Conservation (phyloP, 2,329 filamentous ascomycete species). For the Juglanconis juglandina region DNA sequence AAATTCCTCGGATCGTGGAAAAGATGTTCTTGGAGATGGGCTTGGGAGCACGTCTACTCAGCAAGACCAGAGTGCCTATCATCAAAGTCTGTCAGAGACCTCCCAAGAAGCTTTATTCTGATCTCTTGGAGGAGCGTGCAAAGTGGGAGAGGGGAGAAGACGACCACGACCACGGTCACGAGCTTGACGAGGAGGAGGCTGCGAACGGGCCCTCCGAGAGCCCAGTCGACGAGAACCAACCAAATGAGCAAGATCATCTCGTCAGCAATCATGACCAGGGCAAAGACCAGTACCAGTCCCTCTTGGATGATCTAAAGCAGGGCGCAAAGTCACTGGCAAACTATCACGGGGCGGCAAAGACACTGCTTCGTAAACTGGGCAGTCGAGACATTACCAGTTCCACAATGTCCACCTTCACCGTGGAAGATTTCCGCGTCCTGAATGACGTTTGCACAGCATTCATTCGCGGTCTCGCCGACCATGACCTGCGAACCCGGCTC, state of each 20-base stretch:
- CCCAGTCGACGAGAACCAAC: background rate
- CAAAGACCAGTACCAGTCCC: background rate
- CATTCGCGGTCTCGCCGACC: constrained; percentile 49
- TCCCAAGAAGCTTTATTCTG: constrained; percentile 53
- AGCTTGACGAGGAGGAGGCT: constrained; percentile 33
- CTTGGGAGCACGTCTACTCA: constrained; percentile 72
- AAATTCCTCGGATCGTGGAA: constrained; percentile 72
- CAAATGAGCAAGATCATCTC: constrained; percentile 12
- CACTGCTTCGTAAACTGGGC: constrained; percentile 45
- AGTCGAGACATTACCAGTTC: constrained; percentile 49
- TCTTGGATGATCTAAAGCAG: constrained; percentile 37
- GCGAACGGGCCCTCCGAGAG: constrained; percentile 28
- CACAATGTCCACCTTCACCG: constrained; percentile 40
- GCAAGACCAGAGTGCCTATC: constrained; percentile 78
- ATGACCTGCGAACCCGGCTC: constrained; percentile 42
- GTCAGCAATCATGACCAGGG: background rate
- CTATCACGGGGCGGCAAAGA: constrained; percentile 49
- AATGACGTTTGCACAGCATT: constrained; percentile 53
- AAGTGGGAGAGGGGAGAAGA: constrained; percentile 66
- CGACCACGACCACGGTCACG: constrained; percentile 33
- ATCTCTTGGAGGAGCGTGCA: constrained; percentile 60
- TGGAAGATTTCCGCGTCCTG: constrained; percentile 45
- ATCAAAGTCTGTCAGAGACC: constrained; percentile 81
- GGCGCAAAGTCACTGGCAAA: constrained; percentile 35
- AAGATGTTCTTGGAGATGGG: constrained; percentile 69